Evolutionary conservation across 441 rosid genomes (phyloP), one percentile per base, ranked within the genome.

Genomic region (Syzygium malaccense): DNA sequence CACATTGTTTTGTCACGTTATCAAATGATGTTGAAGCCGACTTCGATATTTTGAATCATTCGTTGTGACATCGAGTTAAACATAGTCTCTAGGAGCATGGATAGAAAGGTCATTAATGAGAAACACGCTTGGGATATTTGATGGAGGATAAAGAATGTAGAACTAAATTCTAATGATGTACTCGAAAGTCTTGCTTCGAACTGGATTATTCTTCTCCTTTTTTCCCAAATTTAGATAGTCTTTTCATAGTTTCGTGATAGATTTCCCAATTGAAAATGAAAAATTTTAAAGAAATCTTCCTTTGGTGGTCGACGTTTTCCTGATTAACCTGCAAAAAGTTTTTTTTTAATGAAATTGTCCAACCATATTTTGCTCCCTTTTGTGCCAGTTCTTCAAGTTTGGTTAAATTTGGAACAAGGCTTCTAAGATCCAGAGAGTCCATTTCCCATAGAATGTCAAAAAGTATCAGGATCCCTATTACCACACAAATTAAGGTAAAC

Each of bases 61-160:
- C 62, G n/a, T 23, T 28, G 6, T 57, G 62, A 25, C 62, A 57
- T 25, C 26, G n/a, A 57, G n/a, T 57, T 57, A 25, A 57, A 57
- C 0, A 9, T 57, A 57, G 4, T 57, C 62, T 25, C 2, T 13
- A 26, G 25, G 62, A 57, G n/a, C 0, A 57, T 1, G 3, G 5
- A 57, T 57, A 57, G 4, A 57, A 57, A 1, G n/a, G 25, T 57
- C 62, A 57, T 25, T 57, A 57, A 25, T 14, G 26, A 57, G 62
- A 57, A 25, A 25, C 62, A 57, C 6, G 14, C n/a, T 57, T 3
- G 0, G 3, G 62, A 57, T 13, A 57, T 57, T 25, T 57, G 26
- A 25, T 25, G n/a, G 62, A 10, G 14, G 25, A 25, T 57, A 25
- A 57, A 57, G 62, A 57, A 57, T 25, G 11, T 25, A 25, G 7